Evolutionary conservation across 495 filamentous ascomycete species (phyloP), one percentile per base, ranked within the genome.

Genomic region (Hypoxylon fuscum): DNA sequence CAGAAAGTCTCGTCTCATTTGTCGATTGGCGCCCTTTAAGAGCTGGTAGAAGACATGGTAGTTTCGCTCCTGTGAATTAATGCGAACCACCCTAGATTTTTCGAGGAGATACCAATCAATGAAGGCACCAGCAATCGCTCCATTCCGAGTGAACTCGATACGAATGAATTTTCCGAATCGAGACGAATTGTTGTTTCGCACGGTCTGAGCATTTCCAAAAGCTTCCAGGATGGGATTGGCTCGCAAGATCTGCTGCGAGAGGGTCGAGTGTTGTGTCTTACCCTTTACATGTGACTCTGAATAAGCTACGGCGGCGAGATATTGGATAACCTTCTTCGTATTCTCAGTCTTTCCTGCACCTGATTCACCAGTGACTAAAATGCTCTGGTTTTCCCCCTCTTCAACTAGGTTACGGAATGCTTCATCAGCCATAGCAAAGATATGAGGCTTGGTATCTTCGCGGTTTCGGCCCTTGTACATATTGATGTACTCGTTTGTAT

Each of bases 281-380:
- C 77, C 83, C 69, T 85, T 87, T 8, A 77, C 76, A 3, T 88
- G 83, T 3, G 88, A 88, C 49, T 96, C 91, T 0, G 91, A 87
- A 18, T 89, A 88, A 3, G 96, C 96, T 32, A 98, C 94, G 11
- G 93, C 93, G 17, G 96, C 96, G 42, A 99, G 85, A 73, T 97
- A 99, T 62, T 99, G 96, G 50, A 99, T 99, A 45, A 99, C 96
- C 75, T 99, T 99, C 71, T 99, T 99, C 2, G 96, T 99, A 64
- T 99, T 99, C 72, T 99, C 96, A 0, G 96, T 99, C 76, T 99
- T 99, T 61, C 96, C 96, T 22, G 96, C 96, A 62, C 96, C 96
- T 17, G 96, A 99, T 76, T 99, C 96, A 72, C 96, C 96, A 25
- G 96, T 99, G 4, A 99, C 96, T 31, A 99, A 81, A 68, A 99